Evolutionary conservation across 164 flowering plant species (phyloP).

Genomic region (Nymphaea colorata): DNA sequence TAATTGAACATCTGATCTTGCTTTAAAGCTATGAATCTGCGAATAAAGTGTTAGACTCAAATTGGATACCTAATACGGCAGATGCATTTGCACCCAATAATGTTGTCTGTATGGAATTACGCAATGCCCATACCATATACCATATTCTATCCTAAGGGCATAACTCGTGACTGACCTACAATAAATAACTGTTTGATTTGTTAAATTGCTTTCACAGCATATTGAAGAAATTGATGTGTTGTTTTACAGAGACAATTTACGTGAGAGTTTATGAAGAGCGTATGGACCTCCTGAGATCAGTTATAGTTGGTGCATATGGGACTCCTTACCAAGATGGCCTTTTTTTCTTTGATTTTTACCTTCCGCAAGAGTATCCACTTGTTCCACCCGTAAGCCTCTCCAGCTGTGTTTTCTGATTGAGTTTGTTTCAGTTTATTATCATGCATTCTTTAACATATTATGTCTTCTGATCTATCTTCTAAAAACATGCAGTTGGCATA

Average conservation of each 20-base stretch:
- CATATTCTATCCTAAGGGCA: too few relatives aligned
- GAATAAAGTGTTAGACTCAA: too few relatives aligned
- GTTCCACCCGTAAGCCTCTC: slow-evolving; percentile 76
- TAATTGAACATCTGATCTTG: too few relatives aligned
- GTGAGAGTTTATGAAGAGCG: slow-evolving; percentile 94
- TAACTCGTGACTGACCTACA: too few relatives aligned
- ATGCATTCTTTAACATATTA: not conserved
- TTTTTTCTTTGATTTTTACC: slow-evolving; percentile 94
- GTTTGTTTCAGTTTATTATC: not conserved
- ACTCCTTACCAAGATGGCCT: slow-evolving; percentile 99
- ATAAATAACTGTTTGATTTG: too few relatives aligned
- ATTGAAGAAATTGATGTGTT: not conserved
- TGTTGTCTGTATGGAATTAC: too few relatives aligned
- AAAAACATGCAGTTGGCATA: slow-evolving; percentile 71
- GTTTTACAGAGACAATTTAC: slow-evolving; percentile 61
- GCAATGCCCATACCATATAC: too few relatives aligned
- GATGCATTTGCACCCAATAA: too few relatives aligned
- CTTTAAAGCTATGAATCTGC: too few relatives aligned
- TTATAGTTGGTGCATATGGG: slow-evolving; percentile 91
- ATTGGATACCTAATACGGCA: too few relatives aligned
- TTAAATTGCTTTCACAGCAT: too few relatives aligned
- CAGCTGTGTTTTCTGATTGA: not conserved
- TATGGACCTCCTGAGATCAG: slow-evolving; percentile 96
- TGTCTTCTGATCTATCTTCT: not conserved
- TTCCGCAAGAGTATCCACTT: slow-evolving; percentile 91